Evolutionary conservation across 2,329 filamentous ascomycete genomes (phyloP).

Genomic region (Cytospora mali): DNA sequence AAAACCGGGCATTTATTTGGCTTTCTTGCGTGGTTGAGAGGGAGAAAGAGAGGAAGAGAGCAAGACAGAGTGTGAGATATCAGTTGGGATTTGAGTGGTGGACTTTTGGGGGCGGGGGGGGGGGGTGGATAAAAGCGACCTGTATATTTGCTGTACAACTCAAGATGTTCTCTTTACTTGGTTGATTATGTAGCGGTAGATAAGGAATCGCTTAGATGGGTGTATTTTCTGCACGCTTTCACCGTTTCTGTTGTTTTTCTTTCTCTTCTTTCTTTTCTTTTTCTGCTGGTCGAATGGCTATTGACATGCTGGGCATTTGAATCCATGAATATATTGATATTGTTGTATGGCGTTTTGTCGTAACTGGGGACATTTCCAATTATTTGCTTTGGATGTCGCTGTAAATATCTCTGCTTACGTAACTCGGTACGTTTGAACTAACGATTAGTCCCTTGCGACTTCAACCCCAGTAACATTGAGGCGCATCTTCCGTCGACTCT

Average conservation of each 20-base stretch:
- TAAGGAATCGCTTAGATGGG: not conserved
- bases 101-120: too few species aligned
- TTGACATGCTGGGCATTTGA: too few species aligned
- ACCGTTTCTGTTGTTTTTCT: not conserved
- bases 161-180: not conserved
- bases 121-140: too few species aligned
- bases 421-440: not conserved
- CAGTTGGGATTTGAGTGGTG: too few species aligned
- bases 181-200: slow-evolving; percentile 4
- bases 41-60: not conserved
- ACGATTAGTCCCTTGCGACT: not conserved
- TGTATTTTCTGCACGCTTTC: not conserved
- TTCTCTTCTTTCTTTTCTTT: too few species aligned
- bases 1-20: not conserved
- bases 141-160: slow-evolving; percentile 22
- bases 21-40: not conserved
- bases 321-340: too few species aligned
- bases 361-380: too few species aligned
- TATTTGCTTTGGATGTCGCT: too few species aligned
- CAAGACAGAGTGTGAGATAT: not conserved
- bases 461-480: not conserved
- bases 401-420: slow-evolving; percentile 8
- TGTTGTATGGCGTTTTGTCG: too few species aligned
- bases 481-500: not conserved
- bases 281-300: not conserved